Evolutionary conservation across 345 rosid species (phyloP).

Genomic region (Geranium rotundifolium): DNA sequence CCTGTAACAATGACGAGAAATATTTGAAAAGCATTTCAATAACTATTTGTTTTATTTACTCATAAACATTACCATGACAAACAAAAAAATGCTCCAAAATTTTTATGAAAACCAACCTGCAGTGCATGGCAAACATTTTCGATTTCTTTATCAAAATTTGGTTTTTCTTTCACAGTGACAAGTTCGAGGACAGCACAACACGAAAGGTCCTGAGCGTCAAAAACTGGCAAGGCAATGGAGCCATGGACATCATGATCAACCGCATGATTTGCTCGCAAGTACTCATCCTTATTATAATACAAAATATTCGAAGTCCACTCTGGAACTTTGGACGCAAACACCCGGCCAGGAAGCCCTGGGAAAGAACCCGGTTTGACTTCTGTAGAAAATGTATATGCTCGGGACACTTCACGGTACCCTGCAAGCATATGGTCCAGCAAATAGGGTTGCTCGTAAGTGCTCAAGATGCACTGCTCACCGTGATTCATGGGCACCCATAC

Average conservation of each 20-base stretch:
- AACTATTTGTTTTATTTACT: background rate
- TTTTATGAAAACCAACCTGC: slow-evolving; percentile 33
- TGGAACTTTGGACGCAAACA: slow-evolving; percentile 67
- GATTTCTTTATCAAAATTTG: slow-evolving; percentile 66
- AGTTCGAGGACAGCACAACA: slow-evolving; percentile 85
- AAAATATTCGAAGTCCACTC: slow-evolving; percentile 85
- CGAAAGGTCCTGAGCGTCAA: slow-evolving; percentile 32
- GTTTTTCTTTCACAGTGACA: slow-evolving; percentile 69
- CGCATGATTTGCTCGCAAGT: slow-evolving; percentile 54
- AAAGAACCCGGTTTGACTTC: slow-evolving; percentile 41
- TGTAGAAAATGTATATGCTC: slow-evolving; percentile 61
- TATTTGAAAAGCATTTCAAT: background rate
- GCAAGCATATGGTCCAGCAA: slow-evolving; percentile 68
- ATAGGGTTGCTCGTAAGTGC: slow-evolving; percentile 74
- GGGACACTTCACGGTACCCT: slow-evolving; percentile 83
- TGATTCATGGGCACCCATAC: slow-evolving; percentile 68
- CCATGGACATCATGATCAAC: slow-evolving; percentile 54
- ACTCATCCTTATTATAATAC: slow-evolving; percentile 56
- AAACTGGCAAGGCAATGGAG: slow-evolving; percentile 70
- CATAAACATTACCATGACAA: no score
- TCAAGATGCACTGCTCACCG: slow-evolving; percentile 53
- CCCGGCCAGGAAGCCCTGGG: slow-evolving; percentile 91
- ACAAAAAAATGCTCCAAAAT: no score
- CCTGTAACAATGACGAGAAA: slow-evolving; percentile 32
- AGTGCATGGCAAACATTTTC: slow-evolving; percentile 66